Conservation (phyloP, 192 early-diverging fungal genomes). For the Allomyces macrogynus region DNA sequence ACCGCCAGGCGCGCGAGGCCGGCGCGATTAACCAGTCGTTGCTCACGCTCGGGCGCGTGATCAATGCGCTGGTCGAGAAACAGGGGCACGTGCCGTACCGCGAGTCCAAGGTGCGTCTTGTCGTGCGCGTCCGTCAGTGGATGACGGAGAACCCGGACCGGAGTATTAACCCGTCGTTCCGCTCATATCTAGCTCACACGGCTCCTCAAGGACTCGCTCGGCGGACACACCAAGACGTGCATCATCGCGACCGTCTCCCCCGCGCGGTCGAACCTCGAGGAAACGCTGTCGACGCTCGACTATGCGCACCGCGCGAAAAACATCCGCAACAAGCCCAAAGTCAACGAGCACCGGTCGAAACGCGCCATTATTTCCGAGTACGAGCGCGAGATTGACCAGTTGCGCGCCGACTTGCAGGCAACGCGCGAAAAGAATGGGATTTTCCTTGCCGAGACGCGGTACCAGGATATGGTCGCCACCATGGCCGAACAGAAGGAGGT, state of each 20-base stretch:
- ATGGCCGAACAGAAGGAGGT: constrained; percentile 21
- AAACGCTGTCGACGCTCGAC: constrained; percentile 53
- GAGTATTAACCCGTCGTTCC: too few relatives aligned
- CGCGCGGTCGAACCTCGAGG: constrained; percentile 38
- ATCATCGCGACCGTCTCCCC: constrained; percentile 89
- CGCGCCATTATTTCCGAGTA: constrained; percentile 62
- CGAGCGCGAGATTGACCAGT: constrained; percentile 52
- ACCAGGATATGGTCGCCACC: constrained; percentile 26
- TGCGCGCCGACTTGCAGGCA: constrained; percentile 56
- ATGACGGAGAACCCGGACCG: too few relatives aligned
- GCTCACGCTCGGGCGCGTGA: constrained; percentile 48
- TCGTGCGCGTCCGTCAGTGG: too few relatives aligned
- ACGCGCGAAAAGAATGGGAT: constrained; percentile 69
- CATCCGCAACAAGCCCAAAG: constrained; percentile 52
- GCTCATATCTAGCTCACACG: constrained; percentile 21
- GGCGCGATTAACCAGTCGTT: constrained; percentile 75
- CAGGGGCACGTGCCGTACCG: constrained; percentile 43
- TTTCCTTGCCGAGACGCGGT: constrained; percentile 48
- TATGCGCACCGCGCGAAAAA: constrained; percentile 61
- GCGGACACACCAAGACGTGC: constrained; percentile 78
- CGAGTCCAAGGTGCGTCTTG: constrained; percentile 11
- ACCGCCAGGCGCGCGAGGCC: constrained; percentile 60
- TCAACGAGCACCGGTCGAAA: constrained; percentile 61
- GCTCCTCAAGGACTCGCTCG: constrained; percentile 73
- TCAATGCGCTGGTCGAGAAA: constrained; percentile 37